Evolutionary conservation across 345 rosid genomes (phyloP), one percentile per base, ranked within the genome.

Genomic region (Hypericum perforatum): DNA sequence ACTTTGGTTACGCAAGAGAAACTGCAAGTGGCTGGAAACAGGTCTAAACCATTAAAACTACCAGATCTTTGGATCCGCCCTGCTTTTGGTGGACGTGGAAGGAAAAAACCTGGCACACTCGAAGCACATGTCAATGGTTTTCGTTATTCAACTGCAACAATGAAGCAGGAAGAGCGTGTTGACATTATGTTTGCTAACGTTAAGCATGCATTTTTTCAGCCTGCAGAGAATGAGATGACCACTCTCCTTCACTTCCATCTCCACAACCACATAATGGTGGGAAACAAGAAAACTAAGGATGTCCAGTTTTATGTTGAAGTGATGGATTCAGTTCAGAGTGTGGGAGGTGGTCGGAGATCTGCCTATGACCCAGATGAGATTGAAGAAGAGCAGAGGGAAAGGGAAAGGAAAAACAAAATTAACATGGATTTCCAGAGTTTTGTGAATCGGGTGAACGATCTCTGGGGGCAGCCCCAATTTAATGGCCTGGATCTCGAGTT

Each of bases 251-350:
- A 92, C 65, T 88, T 85, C 54, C 90, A 92, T 68, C 67, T 88
- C 64, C 89, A 92, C 74, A 80, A 92, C 58, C 98, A 92, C 77
- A 88, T 88, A 37, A 88, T 92, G 98, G 94, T 92, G 37, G 98
- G 90, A 53, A 92, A 68, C 74, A 82, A 80, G 64, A 92, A 85
- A 72, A 83, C 98, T 37, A 92, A 88, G 69, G 98, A 92, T 69
- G 90, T 88, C 43, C 98, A 92, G 52, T 88, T 88, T 66, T 88
- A 74, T 58, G 74, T 88, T 57, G 96, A 92, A 69, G 98, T 92
- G 58, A 88, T 92, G 83, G 98, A 88, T 63, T 78, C 73, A 61
- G 96, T 88, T 6, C 95, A 83, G 74, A 81, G 89, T 11, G 44
- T 92, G 51, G 98, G 95, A 39, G 95, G 98, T 63, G 84, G 81